These are phyloP conservation scores for Nelumbo lutea DNA, from an alignment of 164 flowering plant species.

Conservation along the genomic window DNA sequence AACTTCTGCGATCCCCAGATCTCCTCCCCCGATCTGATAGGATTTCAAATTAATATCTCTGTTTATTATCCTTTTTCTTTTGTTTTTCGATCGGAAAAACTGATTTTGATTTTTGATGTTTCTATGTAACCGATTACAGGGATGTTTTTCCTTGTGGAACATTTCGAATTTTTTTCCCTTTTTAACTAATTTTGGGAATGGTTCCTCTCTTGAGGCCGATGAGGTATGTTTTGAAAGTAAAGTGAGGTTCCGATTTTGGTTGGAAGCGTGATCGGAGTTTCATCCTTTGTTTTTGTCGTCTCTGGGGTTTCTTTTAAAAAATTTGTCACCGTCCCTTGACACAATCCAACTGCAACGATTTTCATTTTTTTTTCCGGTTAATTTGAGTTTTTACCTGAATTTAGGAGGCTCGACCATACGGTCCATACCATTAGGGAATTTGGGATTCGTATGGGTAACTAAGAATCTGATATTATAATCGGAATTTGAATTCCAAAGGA, in stretches of 20 bases:
- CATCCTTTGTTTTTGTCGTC: no score
- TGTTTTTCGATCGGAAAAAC: background rate
- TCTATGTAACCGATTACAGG: no score
- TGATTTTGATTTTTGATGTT: background rate
- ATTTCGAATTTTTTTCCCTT: no score
- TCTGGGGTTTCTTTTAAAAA: no score
- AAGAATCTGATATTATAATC: background rate
- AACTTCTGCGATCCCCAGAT: background rate
- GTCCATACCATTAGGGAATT: background rate
- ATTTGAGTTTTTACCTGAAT: background rate
- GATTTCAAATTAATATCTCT: background rate
- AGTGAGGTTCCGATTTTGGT: no score
- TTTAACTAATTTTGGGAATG: no score
- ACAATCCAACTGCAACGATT: background rate
- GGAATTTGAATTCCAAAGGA: no score
- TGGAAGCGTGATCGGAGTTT: no score
- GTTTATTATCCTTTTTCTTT: background rate
- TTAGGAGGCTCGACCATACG: background rate
- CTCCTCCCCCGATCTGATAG: background rate
- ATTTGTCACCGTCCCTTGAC: no score
- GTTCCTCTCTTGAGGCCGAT: no score
- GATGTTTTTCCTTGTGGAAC: no score
- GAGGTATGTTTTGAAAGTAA: no score
- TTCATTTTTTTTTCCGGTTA: background rate
- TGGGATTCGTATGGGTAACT: background rate